Conservation (phyloP, 2,329 filamentous ascomycete genomes). For the Penicillium sp. region DNA sequence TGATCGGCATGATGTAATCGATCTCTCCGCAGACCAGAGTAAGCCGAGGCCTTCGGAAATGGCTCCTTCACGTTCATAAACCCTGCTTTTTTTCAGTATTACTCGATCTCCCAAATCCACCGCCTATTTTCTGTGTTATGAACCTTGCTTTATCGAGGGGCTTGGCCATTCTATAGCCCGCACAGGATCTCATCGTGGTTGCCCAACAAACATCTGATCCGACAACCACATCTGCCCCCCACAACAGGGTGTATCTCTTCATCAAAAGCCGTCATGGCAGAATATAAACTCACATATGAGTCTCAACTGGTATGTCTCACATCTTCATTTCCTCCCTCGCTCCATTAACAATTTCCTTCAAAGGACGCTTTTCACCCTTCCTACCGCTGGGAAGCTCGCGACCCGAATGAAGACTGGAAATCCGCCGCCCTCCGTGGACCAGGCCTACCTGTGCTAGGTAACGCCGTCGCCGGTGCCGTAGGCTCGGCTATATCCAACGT, state of each 20-base stretch:
- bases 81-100: not conserved
- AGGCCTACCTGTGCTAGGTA: constrained; percentile 70
- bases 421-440: constrained; percentile 35
- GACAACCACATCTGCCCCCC: not conserved
- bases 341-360: constrained; percentile 1
- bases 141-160: not conserved
- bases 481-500: constrained; percentile 78
- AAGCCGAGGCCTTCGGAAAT: constrained; percentile 16
- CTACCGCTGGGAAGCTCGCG: constrained; percentile 38
- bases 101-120: not conserved
- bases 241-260: constrained; percentile 32
- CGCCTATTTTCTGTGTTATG: not conserved
- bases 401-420: constrained; percentile 31
- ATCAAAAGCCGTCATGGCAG: constrained; percentile 51
- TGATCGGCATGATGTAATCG: constrained; percentile 28
- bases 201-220: not conserved
- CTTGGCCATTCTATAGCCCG: not conserved
- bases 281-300: constrained; percentile 66
- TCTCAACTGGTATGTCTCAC: constrained; percentile 24
- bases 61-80: constrained; percentile 16
- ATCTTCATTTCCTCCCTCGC: not conserved
- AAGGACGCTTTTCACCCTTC: constrained; percentile 47
- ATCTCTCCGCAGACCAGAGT: constrained; percentile 13
- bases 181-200: constrained; percentile 60
- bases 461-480: constrained; percentile 75